phyloP scores from a whole-genome alignment of 2,329 filamentous ascomycete species.

The Hypocreales sp. region DNA sequence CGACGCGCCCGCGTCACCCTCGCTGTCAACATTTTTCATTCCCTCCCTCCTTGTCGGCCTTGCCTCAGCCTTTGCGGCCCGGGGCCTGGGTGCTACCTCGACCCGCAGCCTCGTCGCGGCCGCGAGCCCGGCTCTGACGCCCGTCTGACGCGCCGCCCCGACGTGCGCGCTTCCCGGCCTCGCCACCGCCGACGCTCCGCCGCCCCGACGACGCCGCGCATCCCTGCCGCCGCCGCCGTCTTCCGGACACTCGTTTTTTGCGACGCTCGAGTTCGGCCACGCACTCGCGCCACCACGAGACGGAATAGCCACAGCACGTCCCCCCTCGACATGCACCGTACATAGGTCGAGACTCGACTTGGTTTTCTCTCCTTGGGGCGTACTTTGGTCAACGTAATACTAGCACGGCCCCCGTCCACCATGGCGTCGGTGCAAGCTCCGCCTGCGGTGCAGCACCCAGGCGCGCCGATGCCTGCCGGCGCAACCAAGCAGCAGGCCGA shows the following conservation, averaged over 20 bases:
- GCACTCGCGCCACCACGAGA: conserved; percentile 8
- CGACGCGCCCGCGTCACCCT: conserved; percentile 22
- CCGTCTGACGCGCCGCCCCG: conserved; percentile 12
- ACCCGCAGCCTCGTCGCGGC: conserved; percentile 5
- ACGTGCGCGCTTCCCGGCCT: conserved; percentile 9
- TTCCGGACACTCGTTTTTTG: conserved; percentile 1
- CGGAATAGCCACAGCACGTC: too few species aligned
- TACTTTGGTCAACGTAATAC: conserved; percentile 8
- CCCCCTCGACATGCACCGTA: conserved; percentile 23
- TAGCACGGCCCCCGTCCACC: conserved; percentile 18
- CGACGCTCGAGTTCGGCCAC: conserved; percentile 1
- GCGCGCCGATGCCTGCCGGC: conserved; percentile 45
- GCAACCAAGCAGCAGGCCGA: conserved; percentile 66
- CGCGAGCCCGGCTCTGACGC: conserved; percentile 1
- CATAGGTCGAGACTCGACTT: conserved; percentile 12
- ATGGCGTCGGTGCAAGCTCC: conserved; percentile 74
- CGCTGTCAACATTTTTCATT: conserved; percentile 25
- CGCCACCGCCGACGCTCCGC: too few species aligned
- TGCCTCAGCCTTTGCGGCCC: conserved; percentile 3
- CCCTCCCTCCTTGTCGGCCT: conserved; percentile 3
- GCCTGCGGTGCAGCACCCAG: conserved; percentile 51
- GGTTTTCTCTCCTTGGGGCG: conserved; percentile 8
- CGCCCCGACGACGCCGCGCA: too few species aligned
- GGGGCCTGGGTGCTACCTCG: conserved; percentile 3
- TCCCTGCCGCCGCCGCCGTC: conserved; percentile 2